Percentiles rank a stretch among this genome's conserved stretches.
Evolutionary conservation across 495 filamentous ascomycete genomes (phyloP).

Genomic region (Penicillium macrosclerotiorum): DNA sequence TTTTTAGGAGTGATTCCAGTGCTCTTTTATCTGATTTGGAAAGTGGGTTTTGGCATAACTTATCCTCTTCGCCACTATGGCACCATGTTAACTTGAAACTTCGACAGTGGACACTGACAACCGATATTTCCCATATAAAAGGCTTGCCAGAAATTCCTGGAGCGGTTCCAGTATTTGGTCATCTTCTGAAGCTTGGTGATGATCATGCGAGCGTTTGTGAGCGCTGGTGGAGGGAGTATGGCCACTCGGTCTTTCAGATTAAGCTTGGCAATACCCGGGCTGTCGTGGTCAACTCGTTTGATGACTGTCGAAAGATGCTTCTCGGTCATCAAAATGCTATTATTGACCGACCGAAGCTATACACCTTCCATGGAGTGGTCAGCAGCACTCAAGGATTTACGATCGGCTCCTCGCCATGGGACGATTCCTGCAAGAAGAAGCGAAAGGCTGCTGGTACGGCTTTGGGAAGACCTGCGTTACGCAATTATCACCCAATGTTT

Average conservation of each 20-base stretch:
- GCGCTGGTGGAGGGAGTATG: slow-evolving; percentile 52
- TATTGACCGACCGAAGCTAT: slow-evolving; percentile 47
- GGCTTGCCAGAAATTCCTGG: slow-evolving; percentile 53
- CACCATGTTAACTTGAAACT: neutral
- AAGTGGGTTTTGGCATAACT: slow-evolving; percentile 1
- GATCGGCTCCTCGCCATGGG: slow-evolving; percentile 48
- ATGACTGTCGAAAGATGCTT: slow-evolving; percentile 44
- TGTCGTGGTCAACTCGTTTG: slow-evolving; percentile 49
- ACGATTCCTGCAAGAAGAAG: slow-evolving; percentile 52
- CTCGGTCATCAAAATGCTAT: slow-evolving; percentile 46
- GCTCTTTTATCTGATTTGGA: slow-evolving; percentile 11
- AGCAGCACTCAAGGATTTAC: slow-evolving; percentile 46
- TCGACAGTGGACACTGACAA: slow-evolving; percentile 19
- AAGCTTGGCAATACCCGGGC: slow-evolving; percentile 51
- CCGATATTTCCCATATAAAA: slow-evolving; percentile 47
- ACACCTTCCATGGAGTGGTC: slow-evolving; percentile 50
- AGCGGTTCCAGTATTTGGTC: slow-evolving; percentile 48
- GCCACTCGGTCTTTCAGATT: slow-evolving; percentile 54
- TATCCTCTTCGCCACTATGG: too few relatives aligned
- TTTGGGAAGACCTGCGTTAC: slow-evolving; percentile 42
- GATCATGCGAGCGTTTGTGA: slow-evolving; percentile 55
- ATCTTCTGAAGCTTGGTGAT: slow-evolving; percentile 53
- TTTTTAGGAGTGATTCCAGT: slow-evolving; percentile 6
- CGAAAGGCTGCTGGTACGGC: slow-evolving; percentile 50
- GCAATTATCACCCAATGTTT: slow-evolving; percentile 49